A percentile compares a stretch with the other conserved stretches of the same genome.
phyloP scores from a whole-genome alignment of 2,329 filamentous ascomycete genomes.

The Gaeumannomyces sp. region DNA sequence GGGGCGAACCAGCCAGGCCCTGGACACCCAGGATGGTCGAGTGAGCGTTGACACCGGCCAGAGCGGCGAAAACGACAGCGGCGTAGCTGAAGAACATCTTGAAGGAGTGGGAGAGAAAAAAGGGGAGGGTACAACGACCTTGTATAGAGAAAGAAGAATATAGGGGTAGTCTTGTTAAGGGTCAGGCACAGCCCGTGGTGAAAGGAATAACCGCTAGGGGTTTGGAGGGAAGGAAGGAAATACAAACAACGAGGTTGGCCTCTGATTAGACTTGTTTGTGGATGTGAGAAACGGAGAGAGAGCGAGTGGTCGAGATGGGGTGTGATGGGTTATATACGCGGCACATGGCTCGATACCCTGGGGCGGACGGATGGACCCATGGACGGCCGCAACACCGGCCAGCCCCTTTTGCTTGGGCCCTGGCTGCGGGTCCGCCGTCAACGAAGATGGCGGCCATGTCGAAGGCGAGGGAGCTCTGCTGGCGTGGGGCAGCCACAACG shows the following conservation, averaged over 20 bases:
- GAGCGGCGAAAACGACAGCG: conserved; percentile 7
- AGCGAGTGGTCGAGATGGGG: neutral
- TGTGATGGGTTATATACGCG: conserved; percentile 6
- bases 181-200: conserved; percentile 8
- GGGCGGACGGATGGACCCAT: neutral
- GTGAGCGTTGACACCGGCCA: conserved; percentile 15
- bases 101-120: conserved; percentile 5
- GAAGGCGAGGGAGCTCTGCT: neutral
- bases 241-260: conserved; percentile 5
- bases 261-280: conserved; percentile 7
- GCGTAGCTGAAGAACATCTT: conserved; percentile 4
- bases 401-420: neutral
- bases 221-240: conserved; percentile 7
- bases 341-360: neutral
- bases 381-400: no score
- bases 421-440: neutral
- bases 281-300: conserved; percentile 3
- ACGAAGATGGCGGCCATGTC: neutral
- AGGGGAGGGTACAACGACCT: neutral
- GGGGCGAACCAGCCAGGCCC: conserved; percentile 14
- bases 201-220: conserved; percentile 3
- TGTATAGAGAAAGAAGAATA: neutral
- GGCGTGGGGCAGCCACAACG: neutral
- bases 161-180: neutral
- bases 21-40: conserved; percentile 15